Evolutionary conservation across 2,329 filamentous ascomycete species (phyloP).

Genomic region (Colletotrichum nymphaeae): DNA sequence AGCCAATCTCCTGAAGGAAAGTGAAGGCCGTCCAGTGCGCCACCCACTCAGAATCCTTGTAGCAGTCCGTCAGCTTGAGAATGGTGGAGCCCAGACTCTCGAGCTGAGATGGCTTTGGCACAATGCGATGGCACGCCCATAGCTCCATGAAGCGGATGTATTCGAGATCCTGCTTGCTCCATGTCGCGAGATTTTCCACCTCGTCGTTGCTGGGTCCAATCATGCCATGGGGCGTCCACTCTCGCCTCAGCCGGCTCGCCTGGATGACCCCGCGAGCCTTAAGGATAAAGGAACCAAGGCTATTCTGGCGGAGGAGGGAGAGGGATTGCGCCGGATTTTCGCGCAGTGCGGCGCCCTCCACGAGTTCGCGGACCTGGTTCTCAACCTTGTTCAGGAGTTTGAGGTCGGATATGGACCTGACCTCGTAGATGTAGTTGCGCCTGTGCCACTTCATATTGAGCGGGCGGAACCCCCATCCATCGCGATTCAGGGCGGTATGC

Average conservation of each 20-base stretch:
- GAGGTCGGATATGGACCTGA: constrained; percentile 54
- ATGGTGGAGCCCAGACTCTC: constrained; percentile 62
- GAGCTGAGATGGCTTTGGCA: constrained; percentile 31
- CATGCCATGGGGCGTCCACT: constrained; percentile 63
- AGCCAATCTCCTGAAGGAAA: constrained; percentile 82
- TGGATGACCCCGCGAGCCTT: constrained; percentile 63
- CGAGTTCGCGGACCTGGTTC: constrained; percentile 63
- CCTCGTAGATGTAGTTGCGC: constrained; percentile 54
- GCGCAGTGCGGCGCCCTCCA: constrained; percentile 49
- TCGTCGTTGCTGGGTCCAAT: constrained; percentile 49
- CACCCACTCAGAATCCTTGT: constrained; percentile 61
- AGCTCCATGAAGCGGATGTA: constrained; percentile 77
- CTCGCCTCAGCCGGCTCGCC: constrained; percentile 59
- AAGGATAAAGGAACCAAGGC: constrained; percentile 58
- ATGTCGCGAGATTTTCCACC: constrained; percentile 42
- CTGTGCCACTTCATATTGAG: constrained; percentile 50
- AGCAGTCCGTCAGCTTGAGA: constrained; percentile 70
- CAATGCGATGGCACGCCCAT: constrained; percentile 59
- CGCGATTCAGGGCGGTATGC: constrained; percentile 70
- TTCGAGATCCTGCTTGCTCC: constrained; percentile 62
- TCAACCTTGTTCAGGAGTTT: constrained; percentile 62
- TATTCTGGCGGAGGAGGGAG: constrained; percentile 41
- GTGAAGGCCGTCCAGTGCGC: constrained; percentile 64
- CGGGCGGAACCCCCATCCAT: constrained; percentile 71
- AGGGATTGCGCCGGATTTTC: constrained; percentile 15